phyloP scores from a whole-genome alignment of 495 filamentous ascomycete genomes.

The Daldinia vernicosa region DNA sequence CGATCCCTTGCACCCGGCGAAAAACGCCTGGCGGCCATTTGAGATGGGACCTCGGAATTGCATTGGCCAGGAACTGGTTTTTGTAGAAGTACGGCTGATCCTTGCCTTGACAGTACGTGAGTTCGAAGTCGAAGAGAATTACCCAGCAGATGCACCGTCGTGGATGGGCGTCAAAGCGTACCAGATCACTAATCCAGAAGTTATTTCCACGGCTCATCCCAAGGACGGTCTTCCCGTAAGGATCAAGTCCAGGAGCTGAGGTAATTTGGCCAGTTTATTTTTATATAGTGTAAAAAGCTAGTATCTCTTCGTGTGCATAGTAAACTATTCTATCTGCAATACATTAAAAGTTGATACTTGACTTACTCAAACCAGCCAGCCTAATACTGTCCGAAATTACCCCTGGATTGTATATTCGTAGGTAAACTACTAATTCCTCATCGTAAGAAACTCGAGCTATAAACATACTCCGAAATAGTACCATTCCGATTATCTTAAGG shows the following conservation, averaged over 20 bases:
- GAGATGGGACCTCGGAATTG: conserved; percentile 60
- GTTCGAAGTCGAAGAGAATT: conserved; percentile 29
- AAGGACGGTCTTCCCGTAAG: conserved; percentile 28
- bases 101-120: conserved; percentile 47
- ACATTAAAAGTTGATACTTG: no score
- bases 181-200: conserved; percentile 17
- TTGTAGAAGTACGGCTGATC: conserved; percentile 54
- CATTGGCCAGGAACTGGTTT: conserved; percentile 61
- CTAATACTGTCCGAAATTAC: no score
- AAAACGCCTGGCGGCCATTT: conserved; percentile 57
- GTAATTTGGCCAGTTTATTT: not conserved
- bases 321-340: no score
- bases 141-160: conserved; percentile 21
- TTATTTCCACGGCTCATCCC: conserved; percentile 24
- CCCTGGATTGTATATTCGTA: no score
- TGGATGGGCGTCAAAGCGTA: conserved; percentile 38
- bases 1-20: conserved; percentile 40
- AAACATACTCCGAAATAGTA: no score
- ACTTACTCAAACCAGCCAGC: no score
- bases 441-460: no score
- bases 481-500: no score
- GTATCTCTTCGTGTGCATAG: no score
- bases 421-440: no score
- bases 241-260: conserved; percentile 13
- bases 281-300: not conserved